Base-by-base conservation (phyloP, 192 early-diverging fungal genomes). In the Entomortierella chlamydospora region DNA sequence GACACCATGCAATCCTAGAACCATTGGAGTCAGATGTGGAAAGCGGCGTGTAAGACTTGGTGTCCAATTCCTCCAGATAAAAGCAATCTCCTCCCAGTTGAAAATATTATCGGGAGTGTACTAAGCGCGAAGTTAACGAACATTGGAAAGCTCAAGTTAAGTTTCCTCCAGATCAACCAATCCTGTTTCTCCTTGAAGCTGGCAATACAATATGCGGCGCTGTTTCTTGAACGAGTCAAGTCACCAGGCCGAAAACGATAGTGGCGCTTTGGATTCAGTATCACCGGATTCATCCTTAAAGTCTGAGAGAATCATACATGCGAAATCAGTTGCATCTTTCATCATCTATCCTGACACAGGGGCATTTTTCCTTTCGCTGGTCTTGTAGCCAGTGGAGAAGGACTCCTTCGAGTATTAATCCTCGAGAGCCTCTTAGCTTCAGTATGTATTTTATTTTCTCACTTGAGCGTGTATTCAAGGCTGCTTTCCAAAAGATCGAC, bases 121-220 rank as follows among this genome's bases (percentile, higher is more conserved):
- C 23, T 41, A 4, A 12, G 31, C 37, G 37, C 57, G 37, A 41
- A 59, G 57, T n/a, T 22, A 18, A 56, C 65, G 55, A 1, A 68
- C 47, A 0, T 42, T 29, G 29, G 22, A 22, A 28, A 57, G 56
- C 42, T 42, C 37, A 42, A 33, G 64, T 28, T 66, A 22, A 8
- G 43, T 66, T 2, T 2, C 39, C 4, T 45, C 37, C 9, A 66
- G 34, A 41, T 66, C 54, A 15, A 66, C 63, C 0, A 31, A 54
- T 29, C 20, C 65, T 57, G 29, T 42, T 33, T 68, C 65, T 33
- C 65, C 56, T 6, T 58, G 43, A 3, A 68, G 65, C 43, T 68
- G 22, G 18, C 25, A 2, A 18, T 58, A 57, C 7, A 42, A 49
- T 39, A 58, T 68, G 0, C 18, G 26, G 17, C 57, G 39, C 0